These are phyloP conservation scores for Russula virescens DNA, from an alignment of 768 basidiomycete species.

Conservation along the genomic window DNA sequence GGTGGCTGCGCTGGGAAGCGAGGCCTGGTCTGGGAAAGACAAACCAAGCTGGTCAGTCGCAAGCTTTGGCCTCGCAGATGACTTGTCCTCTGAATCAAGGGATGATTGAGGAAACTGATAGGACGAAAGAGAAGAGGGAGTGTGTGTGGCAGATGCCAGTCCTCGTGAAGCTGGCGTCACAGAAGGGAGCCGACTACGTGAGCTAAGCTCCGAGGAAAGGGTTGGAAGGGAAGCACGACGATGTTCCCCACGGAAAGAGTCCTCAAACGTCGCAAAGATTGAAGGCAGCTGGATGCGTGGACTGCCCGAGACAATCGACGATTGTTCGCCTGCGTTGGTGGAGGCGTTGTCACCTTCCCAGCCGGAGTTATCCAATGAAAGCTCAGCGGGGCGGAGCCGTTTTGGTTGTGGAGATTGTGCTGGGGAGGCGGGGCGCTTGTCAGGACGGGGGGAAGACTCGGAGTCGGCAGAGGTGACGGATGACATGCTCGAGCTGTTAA, in stretches of 20 bases:
- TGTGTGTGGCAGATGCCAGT: slow-evolving; percentile 13
- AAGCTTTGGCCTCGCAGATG: slow-evolving; percentile 41
- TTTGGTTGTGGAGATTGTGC: slow-evolving; percentile 38
- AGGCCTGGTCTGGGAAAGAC: slow-evolving; percentile 45
- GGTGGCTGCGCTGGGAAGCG: slow-evolving; percentile 46
- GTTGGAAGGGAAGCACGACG: slow-evolving; percentile 63
- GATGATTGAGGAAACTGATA: slow-evolving; percentile 53
- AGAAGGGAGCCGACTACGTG: slow-evolving; percentile 53
- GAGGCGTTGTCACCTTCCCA: slow-evolving; percentile 27
- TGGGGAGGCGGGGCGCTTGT: slow-evolving; percentile 57
- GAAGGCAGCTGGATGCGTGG: slow-evolving; percentile 66
- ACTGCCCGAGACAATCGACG: slow-evolving; percentile 39
- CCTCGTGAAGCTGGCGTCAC: slow-evolving; percentile 39
- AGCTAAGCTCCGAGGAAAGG: slow-evolving; percentile 43
- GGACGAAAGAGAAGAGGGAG: slow-evolving; percentile 35
- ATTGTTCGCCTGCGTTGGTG: slow-evolving; percentile 29
- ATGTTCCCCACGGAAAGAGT: slow-evolving; percentile 46
- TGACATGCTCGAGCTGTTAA: slow-evolving; percentile 72
- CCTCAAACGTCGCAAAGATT: slow-evolving; percentile 66
- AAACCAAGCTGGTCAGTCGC: slow-evolving; percentile 43
- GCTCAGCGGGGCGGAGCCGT: slow-evolving; percentile 36
- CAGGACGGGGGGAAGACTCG: slow-evolving; percentile 52
- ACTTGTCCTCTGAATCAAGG: slow-evolving; percentile 37
- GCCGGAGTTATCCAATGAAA: slow-evolving; percentile 26
- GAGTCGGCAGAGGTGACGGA: slow-evolving; percentile 67